phyloP scores from a whole-genome alignment of 768 basidiomycete species.

The Naganishia onofrii region DNA sequence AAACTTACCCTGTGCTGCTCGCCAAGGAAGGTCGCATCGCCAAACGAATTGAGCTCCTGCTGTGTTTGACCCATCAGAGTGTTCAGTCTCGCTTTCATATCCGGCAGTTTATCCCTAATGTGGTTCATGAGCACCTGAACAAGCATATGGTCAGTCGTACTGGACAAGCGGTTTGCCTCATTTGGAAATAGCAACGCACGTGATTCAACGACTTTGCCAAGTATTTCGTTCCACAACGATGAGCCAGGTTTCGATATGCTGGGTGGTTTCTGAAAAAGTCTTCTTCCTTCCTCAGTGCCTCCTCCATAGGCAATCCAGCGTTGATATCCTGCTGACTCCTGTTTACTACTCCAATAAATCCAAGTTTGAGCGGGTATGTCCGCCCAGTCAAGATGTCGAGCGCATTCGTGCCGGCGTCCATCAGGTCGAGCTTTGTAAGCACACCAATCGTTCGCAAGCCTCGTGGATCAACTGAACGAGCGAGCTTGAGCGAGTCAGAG shows the following conservation, averaged over 20 bases:
- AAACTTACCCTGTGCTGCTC: slow-evolving; percentile 66
- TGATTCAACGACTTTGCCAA: slow-evolving; percentile 90
- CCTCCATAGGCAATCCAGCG: slow-evolving; percentile 74
- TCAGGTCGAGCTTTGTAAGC: slow-evolving; percentile 93
- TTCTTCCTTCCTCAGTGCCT: slow-evolving; percentile 76
- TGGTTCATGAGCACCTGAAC: slow-evolving; percentile 84
- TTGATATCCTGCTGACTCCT: slow-evolving; percentile 98
- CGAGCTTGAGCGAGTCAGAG: slow-evolving; percentile 94
- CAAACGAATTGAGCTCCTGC: slow-evolving; percentile 94
- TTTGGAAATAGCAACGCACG: slow-evolving; percentile 61
- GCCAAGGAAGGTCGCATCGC: slow-evolving; percentile 85
- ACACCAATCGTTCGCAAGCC: slow-evolving; percentile 95
- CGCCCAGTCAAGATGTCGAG: slow-evolving; percentile 92
- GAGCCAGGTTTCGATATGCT: slow-evolving; percentile 90
- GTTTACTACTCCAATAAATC: slow-evolving; percentile 97
- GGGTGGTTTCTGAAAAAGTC: slow-evolving; percentile 89
- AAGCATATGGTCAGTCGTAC: no score
- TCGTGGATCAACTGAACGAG: slow-evolving; percentile 90
- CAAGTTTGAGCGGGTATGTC: slow-evolving; percentile 94
- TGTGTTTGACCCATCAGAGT: slow-evolving; percentile 99
- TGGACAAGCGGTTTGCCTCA: no score
- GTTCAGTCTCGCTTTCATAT: slow-evolving; percentile 98
- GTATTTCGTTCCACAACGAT: slow-evolving; percentile 96
- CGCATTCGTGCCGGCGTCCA: slow-evolving; percentile 99
- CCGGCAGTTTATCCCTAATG: slow-evolving; percentile 95